phyloP scores from a whole-genome alignment of 345 rosid species.

The Lenwebbia sp. region DNA sequence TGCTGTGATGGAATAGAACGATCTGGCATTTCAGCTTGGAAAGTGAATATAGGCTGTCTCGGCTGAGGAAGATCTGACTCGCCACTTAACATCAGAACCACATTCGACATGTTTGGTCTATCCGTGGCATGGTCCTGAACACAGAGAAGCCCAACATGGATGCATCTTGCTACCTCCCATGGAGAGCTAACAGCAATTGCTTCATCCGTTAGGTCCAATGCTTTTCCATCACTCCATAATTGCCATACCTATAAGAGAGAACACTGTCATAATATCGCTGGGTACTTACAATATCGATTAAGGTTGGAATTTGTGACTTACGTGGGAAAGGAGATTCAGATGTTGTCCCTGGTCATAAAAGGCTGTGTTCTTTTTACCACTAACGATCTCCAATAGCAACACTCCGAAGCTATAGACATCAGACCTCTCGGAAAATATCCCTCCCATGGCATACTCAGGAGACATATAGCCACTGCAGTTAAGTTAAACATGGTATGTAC shows the following conservation, averaged over 20 bases:
- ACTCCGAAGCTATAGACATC: slow-evolving; percentile 15
- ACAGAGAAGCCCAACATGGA: slow-evolving; percentile 7
- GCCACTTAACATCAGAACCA: neutral
- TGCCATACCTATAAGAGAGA: neutral
- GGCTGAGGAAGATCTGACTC: neutral
- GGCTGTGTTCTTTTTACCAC: neutral
- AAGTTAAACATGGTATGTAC: neutral
- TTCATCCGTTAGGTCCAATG: neutral
- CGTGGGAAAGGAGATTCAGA: slow-evolving; percentile 3
- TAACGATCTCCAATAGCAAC: slow-evolving; percentile 12
- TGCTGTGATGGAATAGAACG: neutral
- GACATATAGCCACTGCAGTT: slow-evolving; percentile 7
- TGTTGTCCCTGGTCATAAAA: neutral
- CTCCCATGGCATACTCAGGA: slow-evolving; percentile 7
- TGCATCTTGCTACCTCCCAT: neutral
- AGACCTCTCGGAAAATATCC: neutral
- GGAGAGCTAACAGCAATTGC: neutral
- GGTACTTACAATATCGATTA: neutral
- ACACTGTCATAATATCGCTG: neutral
- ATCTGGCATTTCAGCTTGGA: neutral
- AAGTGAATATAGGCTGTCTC: neutral
- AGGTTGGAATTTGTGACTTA: neutral
- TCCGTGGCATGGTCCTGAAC: slow-evolving; percentile 12
- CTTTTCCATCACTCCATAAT: neutral
- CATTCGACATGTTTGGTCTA: slow-evolving; percentile 22